These are phyloP conservation scores for Serpula lacrymans DNA, from an alignment of 768 basidiomycete species.

Conservation along the genomic window DNA sequence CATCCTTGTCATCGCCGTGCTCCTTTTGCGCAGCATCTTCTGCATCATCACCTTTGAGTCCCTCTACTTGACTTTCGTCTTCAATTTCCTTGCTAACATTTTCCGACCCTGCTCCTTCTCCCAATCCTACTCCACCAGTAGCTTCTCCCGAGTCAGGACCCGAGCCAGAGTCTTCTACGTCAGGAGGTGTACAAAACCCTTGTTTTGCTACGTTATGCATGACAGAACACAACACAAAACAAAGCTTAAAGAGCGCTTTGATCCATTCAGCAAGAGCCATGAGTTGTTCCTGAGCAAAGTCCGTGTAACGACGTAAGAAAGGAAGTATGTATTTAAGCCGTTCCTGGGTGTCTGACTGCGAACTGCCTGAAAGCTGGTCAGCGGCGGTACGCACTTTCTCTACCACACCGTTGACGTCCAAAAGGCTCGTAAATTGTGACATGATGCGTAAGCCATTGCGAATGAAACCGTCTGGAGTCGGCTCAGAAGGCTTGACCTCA, in stretches of 20 bases:
- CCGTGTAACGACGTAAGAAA: slow-evolving; percentile 66
- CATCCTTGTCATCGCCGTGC: slow-evolving; percentile 45
- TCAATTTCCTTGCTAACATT: slow-evolving; percentile 94
- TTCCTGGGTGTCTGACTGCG: slow-evolving; percentile 28
- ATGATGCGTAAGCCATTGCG: slow-evolving; percentile 42
- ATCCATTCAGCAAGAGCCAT: slow-evolving; percentile 58
- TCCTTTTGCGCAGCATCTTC: slow-evolving; percentile 30
- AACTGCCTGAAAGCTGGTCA: slow-evolving; percentile 31
- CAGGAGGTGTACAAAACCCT: slow-evolving; percentile 92
- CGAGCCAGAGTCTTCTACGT: slow-evolving; percentile 52
- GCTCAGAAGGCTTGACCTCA: slow-evolving; percentile 21
- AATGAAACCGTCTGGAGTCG: slow-evolving; percentile 47
- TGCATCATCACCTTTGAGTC: slow-evolving; percentile 66
- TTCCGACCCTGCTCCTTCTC: slow-evolving; percentile 79
- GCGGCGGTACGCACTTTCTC: slow-evolving; percentile 40
- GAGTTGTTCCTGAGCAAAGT: slow-evolving; percentile 58
- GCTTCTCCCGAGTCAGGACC: slow-evolving; percentile 41
- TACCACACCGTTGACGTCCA: slow-evolving; percentile 45
- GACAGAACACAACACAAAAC: slow-evolving; percentile 71
- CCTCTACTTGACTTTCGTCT: slow-evolving; percentile 96
- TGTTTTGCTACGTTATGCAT: slow-evolving; percentile 72
- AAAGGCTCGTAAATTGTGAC: slow-evolving; percentile 43
- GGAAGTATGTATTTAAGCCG: slow-evolving; percentile 55
- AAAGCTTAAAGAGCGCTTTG: slow-evolving; percentile 79
- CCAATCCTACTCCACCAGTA: slow-evolving; percentile 80